Evolutionary conservation across 768 basidiomycete genomes (phyloP).

Genomic region (Gloeophyllum trabeum): DNA sequence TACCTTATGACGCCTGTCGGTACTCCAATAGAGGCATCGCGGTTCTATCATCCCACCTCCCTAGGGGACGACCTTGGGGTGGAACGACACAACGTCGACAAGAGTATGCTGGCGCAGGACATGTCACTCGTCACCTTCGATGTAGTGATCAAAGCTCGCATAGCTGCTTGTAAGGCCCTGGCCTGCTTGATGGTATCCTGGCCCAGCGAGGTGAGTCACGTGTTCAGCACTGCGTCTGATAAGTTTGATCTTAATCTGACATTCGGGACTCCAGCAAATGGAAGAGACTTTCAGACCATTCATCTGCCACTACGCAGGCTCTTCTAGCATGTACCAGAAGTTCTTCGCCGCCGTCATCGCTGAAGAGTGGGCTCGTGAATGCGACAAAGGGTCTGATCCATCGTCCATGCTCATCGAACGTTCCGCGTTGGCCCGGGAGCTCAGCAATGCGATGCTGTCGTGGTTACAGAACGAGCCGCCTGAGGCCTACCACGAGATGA

Average conservation of each 20-base stretch:
- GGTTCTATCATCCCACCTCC: constrained; percentile 58
- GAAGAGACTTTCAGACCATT: constrained; percentile 68
- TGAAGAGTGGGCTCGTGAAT: constrained; percentile 81
- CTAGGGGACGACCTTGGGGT: constrained; percentile 29
- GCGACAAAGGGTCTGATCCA: constrained; percentile 24
- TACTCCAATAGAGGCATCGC: constrained; percentile 52
- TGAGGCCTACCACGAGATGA: constrained; percentile 85
- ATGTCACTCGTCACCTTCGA: constrained; percentile 71
- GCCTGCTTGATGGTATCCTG: constrained; percentile 60
- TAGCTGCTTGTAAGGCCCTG: constrained; percentile 70
- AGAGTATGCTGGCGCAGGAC: constrained; percentile 89
- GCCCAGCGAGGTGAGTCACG: constrained; percentile 42
- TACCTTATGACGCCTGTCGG: constrained; percentile 88
- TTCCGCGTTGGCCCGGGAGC: constrained; percentile 50
- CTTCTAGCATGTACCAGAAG: constrained; percentile 86
- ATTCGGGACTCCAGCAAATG: constrained; percentile 28
- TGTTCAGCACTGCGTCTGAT: too few relatives aligned
- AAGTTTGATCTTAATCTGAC: too few relatives aligned
- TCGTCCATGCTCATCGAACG: constrained; percentile 35
- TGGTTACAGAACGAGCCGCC: constrained; percentile 73
- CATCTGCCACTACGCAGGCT: constrained; percentile 70
- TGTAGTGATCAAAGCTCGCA: constrained; percentile 64
- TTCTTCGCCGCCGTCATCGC: constrained; percentile 76
- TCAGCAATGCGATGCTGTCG: constrained; percentile 55
- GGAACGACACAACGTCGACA: constrained; percentile 91